A percentile compares a stretch with the other conserved stretches of the same genome.
These are phyloP conservation scores for Millerago galiae DNA, from an alignment of 805 yeast genomes.

Conservation along the genomic window DNA sequence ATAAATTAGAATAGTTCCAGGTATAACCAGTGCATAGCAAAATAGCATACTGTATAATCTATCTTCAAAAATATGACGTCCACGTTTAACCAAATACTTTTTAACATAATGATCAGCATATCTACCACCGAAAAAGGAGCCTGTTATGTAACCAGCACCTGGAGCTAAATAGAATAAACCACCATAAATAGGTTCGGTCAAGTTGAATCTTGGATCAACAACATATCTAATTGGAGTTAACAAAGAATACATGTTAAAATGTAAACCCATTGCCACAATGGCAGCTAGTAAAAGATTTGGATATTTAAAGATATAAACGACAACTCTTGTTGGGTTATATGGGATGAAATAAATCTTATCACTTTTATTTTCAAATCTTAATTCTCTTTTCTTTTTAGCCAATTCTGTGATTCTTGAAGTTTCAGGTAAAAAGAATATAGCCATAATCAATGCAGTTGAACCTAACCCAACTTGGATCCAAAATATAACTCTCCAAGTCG, in stretches of 20 bases:
- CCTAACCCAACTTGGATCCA: conserved; percentile 43
- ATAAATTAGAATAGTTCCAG: conserved; percentile 39
- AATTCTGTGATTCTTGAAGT: conserved; percentile 31
- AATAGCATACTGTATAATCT: conserved; percentile 35
- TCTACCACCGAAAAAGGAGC: conserved; percentile 46
- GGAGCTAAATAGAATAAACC: conserved; percentile 52
- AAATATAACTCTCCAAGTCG: conserved; percentile 48
- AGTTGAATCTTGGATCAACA: conserved; percentile 47
- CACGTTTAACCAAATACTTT: conserved; percentile 33
- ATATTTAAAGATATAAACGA: conserved; percentile 30
- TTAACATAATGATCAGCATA: conserved; percentile 45
- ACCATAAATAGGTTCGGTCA: conserved; percentile 42
- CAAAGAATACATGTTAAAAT: conserved; percentile 45
- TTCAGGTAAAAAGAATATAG: conserved; percentile 39
- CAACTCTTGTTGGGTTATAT: conserved; percentile 1
- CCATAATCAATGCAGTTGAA: conserved; percentile 27
- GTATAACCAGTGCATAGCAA: conserved; percentile 36
- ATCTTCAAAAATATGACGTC: conserved; percentile 44
- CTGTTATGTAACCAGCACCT: conserved; percentile 46
- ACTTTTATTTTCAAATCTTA: conserved; percentile 35
- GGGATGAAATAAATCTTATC: conserved; percentile 25
- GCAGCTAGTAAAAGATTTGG: conserved; percentile 35
- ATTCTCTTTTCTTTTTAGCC: conserved; percentile 22
- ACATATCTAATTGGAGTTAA: conserved; percentile 52
- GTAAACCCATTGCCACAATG: conserved; percentile 41